These are phyloP conservation scores for Orbilia blumenaviensis DNA, from an alignment of 2,329 filamentous ascomycete genomes.

Conservation along the genomic window DNA sequence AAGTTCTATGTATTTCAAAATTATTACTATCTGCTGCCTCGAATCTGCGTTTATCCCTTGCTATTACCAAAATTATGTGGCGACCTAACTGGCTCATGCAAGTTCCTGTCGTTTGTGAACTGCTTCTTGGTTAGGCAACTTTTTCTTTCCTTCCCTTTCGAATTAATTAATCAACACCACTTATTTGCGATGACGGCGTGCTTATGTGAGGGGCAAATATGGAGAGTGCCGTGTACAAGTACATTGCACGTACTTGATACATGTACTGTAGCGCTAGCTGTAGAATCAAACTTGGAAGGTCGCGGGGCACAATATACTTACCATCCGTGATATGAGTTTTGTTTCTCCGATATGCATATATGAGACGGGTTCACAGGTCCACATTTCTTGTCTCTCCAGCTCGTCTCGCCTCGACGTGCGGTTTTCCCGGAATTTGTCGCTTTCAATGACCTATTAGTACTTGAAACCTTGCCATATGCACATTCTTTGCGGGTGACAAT, in stretches of 20 bases:
- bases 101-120: slow-evolving; percentile 7
- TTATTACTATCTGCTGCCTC: not conserved
- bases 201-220: slow-evolving; percentile 9
- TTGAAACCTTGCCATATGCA: not conserved
- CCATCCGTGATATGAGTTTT: no score
- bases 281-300: no score
- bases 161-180: slow-evolving; percentile 18
- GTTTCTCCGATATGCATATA: not conserved
- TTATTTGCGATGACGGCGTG: not conserved
- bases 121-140: no score
- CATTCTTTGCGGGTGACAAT: slow-evolving; percentile 9
- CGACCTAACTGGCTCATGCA: not conserved
- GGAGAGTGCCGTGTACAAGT: slow-evolving; percentile 1
- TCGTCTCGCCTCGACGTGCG: not conserved
- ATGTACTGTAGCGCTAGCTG: not conserved
- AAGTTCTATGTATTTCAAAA: not conserved
- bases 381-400: not conserved
- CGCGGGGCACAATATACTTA: not conserved
- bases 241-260: not conserved
- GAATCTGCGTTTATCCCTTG: not conserved
- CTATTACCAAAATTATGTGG: not conserved
- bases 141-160: not conserved
- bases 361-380: not conserved
- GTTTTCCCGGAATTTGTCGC: not conserved
- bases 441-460: not conserved